Conservation (phyloP, 129 eudicot genomes). For the Escallonia rubra region DNA sequence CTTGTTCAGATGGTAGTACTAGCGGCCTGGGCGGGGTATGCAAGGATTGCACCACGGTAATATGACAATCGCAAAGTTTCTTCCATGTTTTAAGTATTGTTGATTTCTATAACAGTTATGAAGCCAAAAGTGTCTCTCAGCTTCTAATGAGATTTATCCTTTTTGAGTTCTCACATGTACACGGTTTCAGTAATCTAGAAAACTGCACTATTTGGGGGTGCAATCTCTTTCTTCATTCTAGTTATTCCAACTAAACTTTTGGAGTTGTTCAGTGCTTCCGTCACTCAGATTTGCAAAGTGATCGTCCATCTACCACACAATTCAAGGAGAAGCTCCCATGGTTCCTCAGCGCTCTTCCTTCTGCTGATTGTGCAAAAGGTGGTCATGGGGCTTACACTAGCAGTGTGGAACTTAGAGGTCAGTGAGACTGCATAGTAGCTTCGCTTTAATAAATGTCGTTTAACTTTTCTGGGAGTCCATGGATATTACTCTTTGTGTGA, state of each 20-base stretch:
- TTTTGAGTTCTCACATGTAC: background rate
- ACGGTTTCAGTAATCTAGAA: no score
- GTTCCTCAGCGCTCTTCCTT: slow-evolving; percentile 87
- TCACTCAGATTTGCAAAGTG: slow-evolving; percentile 75
- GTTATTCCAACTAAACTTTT: slow-evolving; percentile 16
- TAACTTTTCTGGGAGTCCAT: background rate
- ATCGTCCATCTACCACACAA: slow-evolving; percentile 84
- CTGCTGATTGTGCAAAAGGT: slow-evolving; percentile 98
- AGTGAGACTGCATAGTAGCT: slow-evolving; percentile 8
- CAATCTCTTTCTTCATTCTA: background rate
- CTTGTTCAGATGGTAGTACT: slow-evolving; percentile 68
- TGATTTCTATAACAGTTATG: background rate
- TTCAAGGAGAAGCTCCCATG: slow-evolving; percentile 94
- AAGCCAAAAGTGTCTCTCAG: slow-evolving; percentile 2
- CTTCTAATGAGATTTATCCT: background rate
- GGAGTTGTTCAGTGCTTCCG: slow-evolving; percentile 78
- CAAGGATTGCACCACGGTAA: slow-evolving; percentile 96
- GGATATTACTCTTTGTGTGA: background rate
- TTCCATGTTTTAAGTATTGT: background rate
- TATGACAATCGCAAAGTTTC: slow-evolving; percentile 1
- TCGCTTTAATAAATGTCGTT: background rate
- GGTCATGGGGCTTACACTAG: slow-evolving; percentile 95
- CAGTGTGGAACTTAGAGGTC: slow-evolving; percentile 77
- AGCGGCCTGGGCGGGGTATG: slow-evolving; percentile 58
- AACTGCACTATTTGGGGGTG: no score